Evolutionary conservation across 306 rosid genomes (phyloP).

Genomic region (Styphnolobium japonicum): DNA sequence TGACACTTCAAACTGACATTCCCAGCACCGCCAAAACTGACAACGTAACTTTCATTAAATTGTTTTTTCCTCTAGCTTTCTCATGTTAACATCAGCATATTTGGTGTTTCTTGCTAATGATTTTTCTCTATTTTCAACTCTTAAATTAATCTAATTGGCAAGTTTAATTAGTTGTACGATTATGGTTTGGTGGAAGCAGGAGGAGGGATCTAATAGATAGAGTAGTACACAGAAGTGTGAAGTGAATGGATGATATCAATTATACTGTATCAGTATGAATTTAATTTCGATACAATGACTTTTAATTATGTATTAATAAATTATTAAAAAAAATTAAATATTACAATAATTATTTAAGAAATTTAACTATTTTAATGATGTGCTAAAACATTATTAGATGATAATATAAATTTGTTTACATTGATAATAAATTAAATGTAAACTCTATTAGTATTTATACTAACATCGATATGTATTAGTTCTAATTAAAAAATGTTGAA

Average conservation of each 20-base stretch:
- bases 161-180: background rate
- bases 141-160: background rate
- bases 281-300: too few relatives aligned
- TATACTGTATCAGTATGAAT: background rate
- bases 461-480: background rate
- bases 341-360: too few relatives aligned
- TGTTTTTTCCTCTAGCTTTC: background rate
- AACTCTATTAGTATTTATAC: too few relatives aligned
- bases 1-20: conserved; percentile 18
- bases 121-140: background rate
- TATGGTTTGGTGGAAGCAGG: background rate
- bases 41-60: background rate
- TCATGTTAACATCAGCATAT: background rate
- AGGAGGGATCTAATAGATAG: background rate
- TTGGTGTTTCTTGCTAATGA: background rate
- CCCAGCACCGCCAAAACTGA: conserved; percentile 11
- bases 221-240: background rate
- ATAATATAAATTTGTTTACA: too few relatives aligned
- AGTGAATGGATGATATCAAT: background rate
- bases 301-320: too few relatives aligned
- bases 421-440: too few relatives aligned
- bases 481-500: background rate
- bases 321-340: too few relatives aligned
- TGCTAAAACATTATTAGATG: too few relatives aligned
- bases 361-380: too few relatives aligned